Base-by-base conservation (phyloP, 2,329 filamentous ascomycete species). In the Aspergillus sp. region DNA sequence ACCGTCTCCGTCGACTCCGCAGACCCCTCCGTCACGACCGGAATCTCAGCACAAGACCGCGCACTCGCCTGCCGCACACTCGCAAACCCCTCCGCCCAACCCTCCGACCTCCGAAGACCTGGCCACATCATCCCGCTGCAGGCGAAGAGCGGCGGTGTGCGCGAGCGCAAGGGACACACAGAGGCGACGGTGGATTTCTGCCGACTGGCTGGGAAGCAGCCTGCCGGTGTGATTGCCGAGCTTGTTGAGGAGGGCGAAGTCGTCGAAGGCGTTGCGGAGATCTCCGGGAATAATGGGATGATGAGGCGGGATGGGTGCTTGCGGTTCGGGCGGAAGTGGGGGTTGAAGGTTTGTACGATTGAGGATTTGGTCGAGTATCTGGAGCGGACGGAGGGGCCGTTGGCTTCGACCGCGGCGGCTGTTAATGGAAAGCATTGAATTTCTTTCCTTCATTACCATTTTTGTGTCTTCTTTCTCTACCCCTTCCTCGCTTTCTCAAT, bases 101-200 rank as follows among this genome's bases (percentile, higher is more conserved):
- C 86, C 4, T 81, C 80, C 8, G 84, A 84, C 69, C 91, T 99
- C 77, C 84, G 93, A 60, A 81, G 93, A 38, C 95, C 95, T 0
- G 95, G 95, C 5, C 95, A 99, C 78, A 87, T 98, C 28, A 87
- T 99, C 68, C 95, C 95, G 3, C 82, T 99, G 72, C 86, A 89
- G 71, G 91, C 93, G 15, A 83, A 87, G 17, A 83, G 87, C 28
- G 95, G 95, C 17, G 94, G 94, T 31, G 91, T 98, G 6, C 83
- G 91, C 59, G 88, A 89, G 73, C 81, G 95, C 17, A 83, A 83
- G 54, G 95, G 95, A 3, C 95, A 99, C 78, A 99, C 95, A 11
- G 95, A 99, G 83, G 95, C 95, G 1, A 92, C 90, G 9, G 86
- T 96, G 4, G 95, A 99, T 77, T 88, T 99, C 74, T 97, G 94